Base-by-base conservation (phyloP, 1,139 yeast genomes). In the Pichia cactophila region DNA sequence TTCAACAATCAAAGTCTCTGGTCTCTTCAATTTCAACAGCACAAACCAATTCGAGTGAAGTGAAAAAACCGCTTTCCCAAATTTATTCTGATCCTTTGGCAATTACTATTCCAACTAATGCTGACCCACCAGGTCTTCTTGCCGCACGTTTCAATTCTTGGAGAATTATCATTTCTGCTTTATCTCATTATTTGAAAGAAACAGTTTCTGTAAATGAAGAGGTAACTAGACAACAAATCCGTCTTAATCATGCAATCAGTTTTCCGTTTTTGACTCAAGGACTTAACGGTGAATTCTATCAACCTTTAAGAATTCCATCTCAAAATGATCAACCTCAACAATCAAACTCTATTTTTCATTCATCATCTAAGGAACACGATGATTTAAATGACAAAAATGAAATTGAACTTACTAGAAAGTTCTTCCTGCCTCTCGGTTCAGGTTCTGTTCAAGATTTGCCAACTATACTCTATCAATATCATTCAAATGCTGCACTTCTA, bases 201-300 rank as follows among this genome's bases (percentile, higher is more conserved):
- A 85, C 83, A 45, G 87, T 88, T 14, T 77, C 85, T 20, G 92
- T 86, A 44, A 94, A 88, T 64, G 96, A 89, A 62, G 96, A 88
- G 61, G 78, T 86, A 26, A 83, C 86, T 37, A 77, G 95, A 53
- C 95, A 87, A 61, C 95, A 88, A 64, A 72, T 81, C 49, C 73
- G 96, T 47, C 73, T 90, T 43, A 87, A 86, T 56, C 90, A 87
- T 64, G 87, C 95, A 9, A 83, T 87, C 31, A 74, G 75, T 53
- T 75, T 80, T 60, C 80, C 83, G 10, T 72, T 75, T 41, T 52
- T 63, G 7, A 63, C 68, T 17, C 68, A 65, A 54, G 69, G 67
- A 5, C 50, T 64, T 23, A 66, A 66, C 46, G 69, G 69, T 14
- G 69, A 66, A 33, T 57, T 58, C 38, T 66, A 65, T 51, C 68